phyloP scores from a whole-genome alignment of 2,329 filamentous ascomycete genomes.

The Xylaria sp. region DNA sequence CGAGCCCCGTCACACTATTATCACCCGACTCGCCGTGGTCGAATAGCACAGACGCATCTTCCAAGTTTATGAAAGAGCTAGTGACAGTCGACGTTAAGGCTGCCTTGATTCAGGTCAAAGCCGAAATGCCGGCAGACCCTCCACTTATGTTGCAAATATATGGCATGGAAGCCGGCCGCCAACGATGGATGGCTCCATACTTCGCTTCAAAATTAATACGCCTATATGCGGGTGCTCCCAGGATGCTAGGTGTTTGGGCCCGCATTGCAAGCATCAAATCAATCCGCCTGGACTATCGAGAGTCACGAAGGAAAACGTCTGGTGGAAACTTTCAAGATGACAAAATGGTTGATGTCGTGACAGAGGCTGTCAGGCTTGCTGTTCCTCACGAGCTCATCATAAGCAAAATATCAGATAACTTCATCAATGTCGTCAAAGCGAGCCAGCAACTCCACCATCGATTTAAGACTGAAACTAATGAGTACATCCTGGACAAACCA shows the following conservation, averaged over 20 bases:
- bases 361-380: slow-evolving; percentile 86
- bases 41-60: slow-evolving; percentile 49
- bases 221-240: slow-evolving; percentile 88
- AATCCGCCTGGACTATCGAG: slow-evolving; percentile 81
- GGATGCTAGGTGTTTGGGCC: slow-evolving; percentile 86
- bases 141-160: slow-evolving; percentile 90
- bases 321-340: slow-evolving; percentile 72
- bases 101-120: slow-evolving; percentile 86
- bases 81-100: slow-evolving; percentile 85
- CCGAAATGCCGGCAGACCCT: slow-evolving; percentile 88
- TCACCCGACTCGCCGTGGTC: slow-evolving; percentile 45
- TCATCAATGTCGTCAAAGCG: slow-evolving; percentile 88
- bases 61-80: slow-evolving; percentile 67
- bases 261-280: slow-evolving; percentile 86
- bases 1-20: slow-evolving; percentile 52
- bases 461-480: slow-evolving; percentile 86
- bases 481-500: slow-evolving; percentile 86
- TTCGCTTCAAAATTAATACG: slow-evolving; percentile 79
- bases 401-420: slow-evolving; percentile 92
- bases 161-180: slow-evolving; percentile 81
- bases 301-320: slow-evolving; percentile 75
- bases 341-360: slow-evolving; percentile 82
- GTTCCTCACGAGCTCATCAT: slow-evolving; percentile 93
- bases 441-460: slow-evolving; percentile 92
- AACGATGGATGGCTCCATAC: slow-evolving; percentile 89